These are phyloP conservation scores for Eucalyptus cladocalyx DNA, from an alignment of 345 rosid species.

Conservation along the genomic window DNA sequence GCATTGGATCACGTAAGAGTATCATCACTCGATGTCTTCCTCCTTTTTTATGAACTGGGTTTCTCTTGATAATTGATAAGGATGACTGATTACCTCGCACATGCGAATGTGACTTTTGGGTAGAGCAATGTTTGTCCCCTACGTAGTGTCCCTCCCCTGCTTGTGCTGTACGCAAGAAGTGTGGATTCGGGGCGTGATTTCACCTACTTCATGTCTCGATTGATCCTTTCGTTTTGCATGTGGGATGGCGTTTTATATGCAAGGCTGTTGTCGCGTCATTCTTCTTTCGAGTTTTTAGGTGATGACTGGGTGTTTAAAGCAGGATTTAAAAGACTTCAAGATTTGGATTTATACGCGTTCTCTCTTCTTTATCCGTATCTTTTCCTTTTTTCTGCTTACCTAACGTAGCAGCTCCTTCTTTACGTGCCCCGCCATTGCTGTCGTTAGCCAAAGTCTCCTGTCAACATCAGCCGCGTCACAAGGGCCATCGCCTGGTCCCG, in stretches of 20 bases:
- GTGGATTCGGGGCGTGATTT: background rate
- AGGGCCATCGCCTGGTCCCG: too few relatives aligned
- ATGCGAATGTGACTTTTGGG: background rate
- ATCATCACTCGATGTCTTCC: background rate
- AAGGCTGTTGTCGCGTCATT: background rate
- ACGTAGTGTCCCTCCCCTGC: background rate
- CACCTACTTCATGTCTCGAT: background rate
- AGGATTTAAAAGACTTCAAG: too few relatives aligned
- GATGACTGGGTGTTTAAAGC: background rate
- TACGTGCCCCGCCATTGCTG: background rate
- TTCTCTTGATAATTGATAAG: background rate
- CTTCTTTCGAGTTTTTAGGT: background rate
- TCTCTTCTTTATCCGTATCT: background rate
- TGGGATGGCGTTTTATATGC: background rate
- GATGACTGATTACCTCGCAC: background rate
- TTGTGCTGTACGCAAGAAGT: background rate
- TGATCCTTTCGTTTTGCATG: background rate
- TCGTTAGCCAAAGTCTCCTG: background rate
- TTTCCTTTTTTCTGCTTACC: background rate
- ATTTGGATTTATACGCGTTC: background rate
- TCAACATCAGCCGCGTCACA: background rate
- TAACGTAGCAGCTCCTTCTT: background rate
- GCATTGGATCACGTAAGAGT: background rate
- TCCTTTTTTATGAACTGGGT: background rate
- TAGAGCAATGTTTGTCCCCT: background rate